Base-by-base conservation (phyloP, 176 grass and related monocot species). In the Microstegium vimineum region DNA sequence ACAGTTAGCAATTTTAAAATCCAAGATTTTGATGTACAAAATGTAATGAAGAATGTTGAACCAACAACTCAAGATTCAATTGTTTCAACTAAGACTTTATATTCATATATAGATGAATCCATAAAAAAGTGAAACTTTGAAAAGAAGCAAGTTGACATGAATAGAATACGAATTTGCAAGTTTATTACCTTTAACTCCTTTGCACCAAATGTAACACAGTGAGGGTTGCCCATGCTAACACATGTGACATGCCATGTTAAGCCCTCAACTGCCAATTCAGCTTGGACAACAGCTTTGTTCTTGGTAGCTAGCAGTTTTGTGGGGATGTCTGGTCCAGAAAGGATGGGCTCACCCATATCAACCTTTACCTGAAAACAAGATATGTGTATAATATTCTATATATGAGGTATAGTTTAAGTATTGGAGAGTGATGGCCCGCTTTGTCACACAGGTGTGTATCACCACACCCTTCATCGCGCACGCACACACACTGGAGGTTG, bases 151-250 rank as follows among this genome's bases (percentile, higher is more conserved):
- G 64, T 32, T 78, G 54, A 71, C 20, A 73, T 18, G 33, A 57
- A 28, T 17, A 3, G 26, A 69, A 68, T 71, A 36, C 31, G 17
- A 56, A 59, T 41, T 57, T 78, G 6, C 27, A 61, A 49, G 62
- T 15, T 6, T 20, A 34, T 88, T 90, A 98, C 96, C 87, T 91
- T 86, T 18, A 65, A 84, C 30, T 82, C 84, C 41, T 84, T 86
- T 36, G 86, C 66, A 42, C 96, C 93, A 83, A 99, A 92, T 35
- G 93, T 95, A 26, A 95, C 75, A 77, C 96, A 99, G 71, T 99
- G 96, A 62, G 96, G 96, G 75, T 99, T 99, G 23, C 96, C 96
- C 96, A 99, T 95, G 83, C 96, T 99, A 84, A 95, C 96, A 92
- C 96, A 99, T 66, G 96, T 99, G 76, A 93, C 91, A 74, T 91